Evolutionary conservation across 2,329 filamentous ascomycete species (phyloP), one percentile per base, ranked within the genome.

Genomic region (Diplodia sapinea): DNA sequence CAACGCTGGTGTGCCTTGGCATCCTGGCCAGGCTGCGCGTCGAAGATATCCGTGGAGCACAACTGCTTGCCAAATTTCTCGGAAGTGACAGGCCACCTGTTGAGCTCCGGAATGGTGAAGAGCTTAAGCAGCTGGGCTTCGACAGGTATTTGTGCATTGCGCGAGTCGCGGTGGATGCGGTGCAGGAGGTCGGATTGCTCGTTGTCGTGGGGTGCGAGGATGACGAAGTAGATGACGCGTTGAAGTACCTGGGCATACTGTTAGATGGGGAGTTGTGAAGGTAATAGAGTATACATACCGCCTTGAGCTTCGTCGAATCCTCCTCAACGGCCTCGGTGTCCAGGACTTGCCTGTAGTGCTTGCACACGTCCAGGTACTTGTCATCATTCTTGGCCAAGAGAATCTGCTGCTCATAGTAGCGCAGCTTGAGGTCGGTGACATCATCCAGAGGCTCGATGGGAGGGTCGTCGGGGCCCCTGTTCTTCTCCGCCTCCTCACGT

Each of bases 341-440:
- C 70, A 99, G 82, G 4, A 99, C 94, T 78, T 98, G 94, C 78
- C 95, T 87, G 83, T 98, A 99, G 82, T 99, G 89, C 82, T 99
- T 99, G 89, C 95, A 99, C 40, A 90, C 94, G 71, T 98, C 94
- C 40, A 99, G 88, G 76, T 99, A 99, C 81, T 97, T 97, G 83
- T 93, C 89, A 71, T 99, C 95, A 75, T 99, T 94, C 86, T 97
- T 98, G 67, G 95, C 92, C 65, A 99, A 85, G 56, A 89, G 91
- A 76, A 99, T 96, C 82, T 99, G 95, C 79, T 98, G 95, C 82
- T 97, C 94, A 82, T 97, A 99, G 83, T 93, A 99, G 71, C 88
- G 89, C 73, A 99, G 86, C 86, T 99, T 99, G 72, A 99, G 83
- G 78, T 98, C 95, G 59, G 95, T 98, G 61, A 96, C 94, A 80